Conservation (phyloP, 805 yeast species). For the Clavispora asparagi region DNA sequence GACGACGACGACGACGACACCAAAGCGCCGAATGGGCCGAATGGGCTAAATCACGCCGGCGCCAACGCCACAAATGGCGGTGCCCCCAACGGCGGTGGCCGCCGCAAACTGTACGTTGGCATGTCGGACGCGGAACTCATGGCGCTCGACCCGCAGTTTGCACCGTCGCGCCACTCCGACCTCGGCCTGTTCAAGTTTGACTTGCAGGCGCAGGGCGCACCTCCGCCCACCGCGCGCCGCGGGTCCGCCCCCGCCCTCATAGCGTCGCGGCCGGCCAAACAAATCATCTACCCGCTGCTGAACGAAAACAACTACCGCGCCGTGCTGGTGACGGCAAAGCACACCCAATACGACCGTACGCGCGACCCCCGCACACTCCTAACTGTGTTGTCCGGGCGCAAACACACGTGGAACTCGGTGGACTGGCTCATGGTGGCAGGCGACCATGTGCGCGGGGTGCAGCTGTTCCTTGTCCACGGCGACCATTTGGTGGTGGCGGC, state of each 20-base stretch:
- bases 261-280: constrained; percentile 4
- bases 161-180: constrained; percentile 33
- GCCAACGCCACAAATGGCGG: no score
- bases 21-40: background rate
- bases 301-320: constrained; percentile 40
- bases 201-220: constrained; percentile 19
- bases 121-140: constrained; percentile 52
- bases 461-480: constrained; percentile 29
- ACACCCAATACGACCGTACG: constrained; percentile 29
- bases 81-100: no score
- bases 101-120: constrained; percentile 44
- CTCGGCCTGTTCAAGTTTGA: constrained; percentile 43
- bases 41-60: no score
- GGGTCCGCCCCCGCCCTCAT: constrained; percentile 4
- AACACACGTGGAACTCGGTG: constrained; percentile 40
- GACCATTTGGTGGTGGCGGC: constrained; percentile 35
- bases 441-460: constrained; percentile 2
- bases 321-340: constrained; percentile 41
- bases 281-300: constrained; percentile 22
- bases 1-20: background rate
- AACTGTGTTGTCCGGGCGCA: constrained; percentile 35
- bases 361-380: constrained; percentile 27
- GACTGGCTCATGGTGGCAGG: constrained; percentile 31
- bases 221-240: constrained; percentile 1
- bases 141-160: constrained; percentile 50